These are phyloP conservation scores for Ustilago sp. DNA, from an alignment of 1,284 basidiomycete species.

Conservation along the genomic window DNA sequence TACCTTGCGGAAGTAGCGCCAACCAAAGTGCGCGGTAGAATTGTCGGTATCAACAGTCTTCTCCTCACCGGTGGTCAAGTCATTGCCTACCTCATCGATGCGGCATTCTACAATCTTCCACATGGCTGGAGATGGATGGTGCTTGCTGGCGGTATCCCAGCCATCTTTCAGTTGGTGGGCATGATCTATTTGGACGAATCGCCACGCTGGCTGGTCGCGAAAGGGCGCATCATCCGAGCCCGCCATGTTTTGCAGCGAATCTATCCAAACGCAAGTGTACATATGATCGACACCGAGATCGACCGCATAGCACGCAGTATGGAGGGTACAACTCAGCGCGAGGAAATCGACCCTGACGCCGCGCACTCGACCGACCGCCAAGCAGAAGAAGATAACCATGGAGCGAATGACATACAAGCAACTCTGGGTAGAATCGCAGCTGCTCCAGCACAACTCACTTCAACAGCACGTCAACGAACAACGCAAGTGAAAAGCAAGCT, in stretches of 20 bases:
- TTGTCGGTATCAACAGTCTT: conserved; percentile 61
- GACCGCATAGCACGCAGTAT: conserved; percentile 49
- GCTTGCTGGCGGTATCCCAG: conserved; percentile 53
- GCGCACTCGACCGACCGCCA: not conserved
- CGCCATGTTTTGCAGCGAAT: conserved; percentile 54
- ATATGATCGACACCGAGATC: conserved; percentile 49
- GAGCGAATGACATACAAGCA: conserved; percentile 4
- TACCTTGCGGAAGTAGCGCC: conserved; percentile 62
- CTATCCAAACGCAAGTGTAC: conserved; percentile 50
- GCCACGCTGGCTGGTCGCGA: conserved; percentile 58
- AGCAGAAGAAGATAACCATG: conserved; percentile 9
- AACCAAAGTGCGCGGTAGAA: conserved; percentile 49
- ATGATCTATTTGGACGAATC: conserved; percentile 62
- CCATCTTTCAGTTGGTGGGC: conserved; percentile 57
- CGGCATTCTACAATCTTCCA: conserved; percentile 56
- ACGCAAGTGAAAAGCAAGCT: conserved; percentile 41
- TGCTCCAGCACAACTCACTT: conserved; percentile 23
- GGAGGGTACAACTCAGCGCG: conserved; percentile 23
- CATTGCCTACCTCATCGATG: conserved; percentile 57
- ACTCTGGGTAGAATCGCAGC: conserved; percentile 16
- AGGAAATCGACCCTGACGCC: conserved; percentile 23
- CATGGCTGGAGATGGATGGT: conserved; percentile 66
- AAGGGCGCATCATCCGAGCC: conserved; percentile 48
- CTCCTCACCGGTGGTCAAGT: conserved; percentile 65
- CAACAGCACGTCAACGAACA: conserved; percentile 16